phyloP scores from a whole-genome alignment of 139 green algal species.

The Monoraphidium neglectum region DNA sequence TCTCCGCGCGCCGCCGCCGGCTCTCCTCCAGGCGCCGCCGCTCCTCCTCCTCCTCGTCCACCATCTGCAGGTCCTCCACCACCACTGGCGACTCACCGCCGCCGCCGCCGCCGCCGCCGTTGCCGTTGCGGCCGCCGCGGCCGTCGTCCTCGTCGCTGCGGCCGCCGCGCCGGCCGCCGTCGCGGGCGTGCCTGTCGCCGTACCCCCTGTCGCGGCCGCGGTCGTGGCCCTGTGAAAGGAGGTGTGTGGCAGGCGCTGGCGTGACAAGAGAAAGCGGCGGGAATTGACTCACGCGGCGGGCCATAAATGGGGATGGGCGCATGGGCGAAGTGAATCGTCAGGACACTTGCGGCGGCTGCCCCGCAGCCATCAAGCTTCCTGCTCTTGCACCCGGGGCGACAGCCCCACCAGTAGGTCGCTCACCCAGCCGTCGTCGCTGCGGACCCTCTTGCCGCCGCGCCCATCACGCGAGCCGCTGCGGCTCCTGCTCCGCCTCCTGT shows the following conservation, averaged over 20 bases:
- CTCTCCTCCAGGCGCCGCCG: conserved; percentile 68
- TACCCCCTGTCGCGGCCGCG: neutral
- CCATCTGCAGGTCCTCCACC: conserved; percentile 29
- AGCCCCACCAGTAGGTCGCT: neutral
- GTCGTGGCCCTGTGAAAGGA: neutral
- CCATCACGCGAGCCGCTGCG: neutral
- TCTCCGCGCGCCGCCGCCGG: conserved; percentile 49
- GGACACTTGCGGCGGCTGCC: too few relatives aligned
- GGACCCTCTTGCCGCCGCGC: neutral
- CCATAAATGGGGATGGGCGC: too few relatives aligned
- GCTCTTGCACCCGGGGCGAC: neutral
- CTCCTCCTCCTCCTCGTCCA: conserved; percentile 56
- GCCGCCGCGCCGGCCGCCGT: neutral
- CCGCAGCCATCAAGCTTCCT: too few relatives aligned
- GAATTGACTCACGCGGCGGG: too few relatives aligned
- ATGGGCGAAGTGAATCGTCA: too few relatives aligned
- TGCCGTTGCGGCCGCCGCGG: conserved; percentile 5
- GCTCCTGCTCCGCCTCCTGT: conserved; percentile 6
- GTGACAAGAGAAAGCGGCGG: too few relatives aligned
- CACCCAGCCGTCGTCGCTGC: neutral
- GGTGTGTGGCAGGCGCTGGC: too few relatives aligned
- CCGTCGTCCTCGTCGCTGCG: neutral
- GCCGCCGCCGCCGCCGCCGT: conserved; percentile 3
- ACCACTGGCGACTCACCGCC: neutral
- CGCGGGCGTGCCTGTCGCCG: neutral